These are phyloP conservation scores for Acephala macrosclerotiorum DNA, from an alignment of 2,329 filamentous ascomycete genomes.

Conservation along the genomic window DNA sequence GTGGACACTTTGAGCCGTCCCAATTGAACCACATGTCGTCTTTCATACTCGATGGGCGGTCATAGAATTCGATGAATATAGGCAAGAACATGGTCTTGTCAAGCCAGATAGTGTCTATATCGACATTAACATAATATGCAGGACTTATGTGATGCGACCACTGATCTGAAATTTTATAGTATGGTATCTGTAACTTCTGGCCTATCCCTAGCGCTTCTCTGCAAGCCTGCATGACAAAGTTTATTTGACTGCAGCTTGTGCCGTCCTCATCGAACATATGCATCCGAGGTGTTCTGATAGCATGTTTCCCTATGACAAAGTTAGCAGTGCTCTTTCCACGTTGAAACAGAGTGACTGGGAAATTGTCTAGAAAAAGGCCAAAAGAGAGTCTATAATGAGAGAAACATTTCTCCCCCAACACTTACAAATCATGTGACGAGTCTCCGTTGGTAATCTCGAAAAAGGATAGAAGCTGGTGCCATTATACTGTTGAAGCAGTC, in stretches of 20 bases:
- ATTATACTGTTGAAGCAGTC: not conserved
- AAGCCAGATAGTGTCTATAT: slow-evolving; percentile 1
- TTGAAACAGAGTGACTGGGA: no score
- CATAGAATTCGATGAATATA: not conserved
- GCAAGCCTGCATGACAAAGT: not conserved
- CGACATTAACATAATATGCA: not conserved
- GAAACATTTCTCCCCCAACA: no score
- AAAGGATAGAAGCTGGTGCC: not conserved
- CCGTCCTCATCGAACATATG: not conserved
- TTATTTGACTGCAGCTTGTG: not conserved
- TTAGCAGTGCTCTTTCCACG: no score
- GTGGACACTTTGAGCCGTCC: not conserved
- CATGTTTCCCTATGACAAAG: not conserved
- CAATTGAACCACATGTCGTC: not conserved
- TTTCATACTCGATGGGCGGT: not conserved
- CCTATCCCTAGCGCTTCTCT: not conserved
- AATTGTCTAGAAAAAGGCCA: no score
- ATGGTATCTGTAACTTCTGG: not conserved
- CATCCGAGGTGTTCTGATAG: not conserved
- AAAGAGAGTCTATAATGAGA: no score
- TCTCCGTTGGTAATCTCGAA: not conserved
- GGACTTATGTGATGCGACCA: not conserved
- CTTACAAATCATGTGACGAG: not conserved
- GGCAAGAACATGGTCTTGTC: not conserved
- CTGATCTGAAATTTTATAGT: not conserved